Percentiles rank a stretch among this genome's conserved stretches.
Evolutionary conservation across 2,329 filamentous ascomycete species (phyloP).

Genomic region (Xylariomycetidae sp.): DNA sequence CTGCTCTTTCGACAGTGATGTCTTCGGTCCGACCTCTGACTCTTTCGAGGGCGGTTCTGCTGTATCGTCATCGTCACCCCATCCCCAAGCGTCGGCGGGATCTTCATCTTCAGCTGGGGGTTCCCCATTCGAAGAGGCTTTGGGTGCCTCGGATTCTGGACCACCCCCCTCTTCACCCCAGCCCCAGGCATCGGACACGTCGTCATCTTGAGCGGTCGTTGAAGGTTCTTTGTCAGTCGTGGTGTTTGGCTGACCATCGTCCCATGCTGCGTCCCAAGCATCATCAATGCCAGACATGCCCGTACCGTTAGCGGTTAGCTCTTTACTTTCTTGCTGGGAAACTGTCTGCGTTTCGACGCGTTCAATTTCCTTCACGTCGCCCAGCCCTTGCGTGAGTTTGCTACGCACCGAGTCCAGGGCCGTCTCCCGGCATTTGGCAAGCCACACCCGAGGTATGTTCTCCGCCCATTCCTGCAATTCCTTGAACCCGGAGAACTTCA

Average conservation of each 20-base stretch:
- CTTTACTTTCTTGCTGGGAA: conserved; percentile 58
- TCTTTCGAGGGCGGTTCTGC: conserved; percentile 21
- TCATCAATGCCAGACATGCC: conserved; percentile 36
- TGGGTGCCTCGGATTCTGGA: background rate
- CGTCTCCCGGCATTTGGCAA: conserved; percentile 73
- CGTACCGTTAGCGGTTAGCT: conserved; percentile 51
- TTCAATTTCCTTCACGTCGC: conserved; percentile 65
- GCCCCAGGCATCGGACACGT: conserved; percentile 58
- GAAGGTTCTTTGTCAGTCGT: conserved; percentile 14
- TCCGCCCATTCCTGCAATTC: conserved; percentile 74
- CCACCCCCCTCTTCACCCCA: conserved; percentile 66
- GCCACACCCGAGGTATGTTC: conserved; percentile 76
- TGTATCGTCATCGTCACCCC: conserved; percentile 63
- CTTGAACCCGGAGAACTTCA: conserved; percentile 56
- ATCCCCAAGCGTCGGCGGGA: conserved; percentile 70
- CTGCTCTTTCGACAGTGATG: conserved; percentile 15
- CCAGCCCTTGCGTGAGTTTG: conserved; percentile 62
- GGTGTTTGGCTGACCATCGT: conserved; percentile 53
- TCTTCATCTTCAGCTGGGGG: conserved; percentile 26
- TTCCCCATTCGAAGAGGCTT: conserved; percentile 2
- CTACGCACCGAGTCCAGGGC: conserved; percentile 69
- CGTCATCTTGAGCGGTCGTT: conserved; percentile 13
- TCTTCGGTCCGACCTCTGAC: conserved; percentile 9
- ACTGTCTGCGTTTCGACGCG: conserved; percentile 79
- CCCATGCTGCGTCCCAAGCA: conserved; percentile 80